phyloP scores from a whole-genome alignment of 208 protist genomes.

The Crithidia thermophila region DNA sequence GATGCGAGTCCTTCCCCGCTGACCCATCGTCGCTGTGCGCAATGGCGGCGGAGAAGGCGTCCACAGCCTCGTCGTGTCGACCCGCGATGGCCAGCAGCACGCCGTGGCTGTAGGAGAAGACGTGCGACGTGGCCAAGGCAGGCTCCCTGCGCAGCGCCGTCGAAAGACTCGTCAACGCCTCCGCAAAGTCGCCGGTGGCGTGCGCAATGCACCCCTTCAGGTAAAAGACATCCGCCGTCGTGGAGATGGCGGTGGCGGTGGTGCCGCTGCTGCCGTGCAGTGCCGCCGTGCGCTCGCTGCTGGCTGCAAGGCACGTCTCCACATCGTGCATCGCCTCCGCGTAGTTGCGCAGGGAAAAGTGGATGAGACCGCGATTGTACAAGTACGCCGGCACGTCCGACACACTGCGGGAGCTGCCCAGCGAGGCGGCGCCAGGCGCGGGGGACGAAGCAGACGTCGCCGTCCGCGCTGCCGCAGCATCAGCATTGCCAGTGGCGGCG shows the following conservation, averaged over 20 bases:
- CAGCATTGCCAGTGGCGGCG: background rate
- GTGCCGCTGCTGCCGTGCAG: background rate
- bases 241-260: background rate
- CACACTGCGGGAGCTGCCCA: no score
- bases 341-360: conserved; percentile 44
- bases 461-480: conserved; percentile 13
- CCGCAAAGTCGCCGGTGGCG: conserved; percentile 43
- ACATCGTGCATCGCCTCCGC: conserved; percentile 48
- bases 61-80: conserved; percentile 39
- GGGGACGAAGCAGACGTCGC: no score
- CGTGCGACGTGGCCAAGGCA: conserved; percentile 26
- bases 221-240: conserved; percentile 72
- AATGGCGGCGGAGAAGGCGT: conserved; percentile 57
- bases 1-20: background rate
- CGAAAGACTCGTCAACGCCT: conserved; percentile 64
- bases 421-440: no score
- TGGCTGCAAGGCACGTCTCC: conserved; percentile 39
- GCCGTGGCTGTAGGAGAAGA: conserved; percentile 57
- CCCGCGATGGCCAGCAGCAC: conserved; percentile 47
- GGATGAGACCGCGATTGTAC: conserved; percentile 54
- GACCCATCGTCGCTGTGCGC: conserved; percentile 10
- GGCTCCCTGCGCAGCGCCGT: conserved; percentile 50
- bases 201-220: conserved; percentile 81
- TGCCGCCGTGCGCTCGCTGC: no score
- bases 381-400: conserved; percentile 42